phyloP scores from a whole-genome alignment of 176 grass and related monocot genomes.

The Rhynchospora pubera region DNA sequence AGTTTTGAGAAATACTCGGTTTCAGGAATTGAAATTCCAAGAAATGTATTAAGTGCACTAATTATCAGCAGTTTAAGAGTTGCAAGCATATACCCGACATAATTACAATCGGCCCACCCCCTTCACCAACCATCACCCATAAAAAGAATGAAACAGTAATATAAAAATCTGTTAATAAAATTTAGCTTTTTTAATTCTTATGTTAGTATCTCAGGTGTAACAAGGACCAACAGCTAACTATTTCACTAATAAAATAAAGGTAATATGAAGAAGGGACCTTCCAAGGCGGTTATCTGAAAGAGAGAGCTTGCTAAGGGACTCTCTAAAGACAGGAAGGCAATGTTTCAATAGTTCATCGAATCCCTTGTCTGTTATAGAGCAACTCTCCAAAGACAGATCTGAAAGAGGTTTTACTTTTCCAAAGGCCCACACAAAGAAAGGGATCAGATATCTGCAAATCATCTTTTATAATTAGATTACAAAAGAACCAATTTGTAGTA shows the following conservation, averaged over 20 bases:
- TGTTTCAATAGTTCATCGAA: slow-evolving; percentile 52
- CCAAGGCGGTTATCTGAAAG: slow-evolving; percentile 76
- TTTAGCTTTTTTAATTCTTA: background rate
- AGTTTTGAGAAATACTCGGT: background rate
- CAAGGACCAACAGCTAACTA: background rate
- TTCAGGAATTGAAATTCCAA: background rate
- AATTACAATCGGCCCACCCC: background rate
- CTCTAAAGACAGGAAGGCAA: slow-evolving; percentile 38
- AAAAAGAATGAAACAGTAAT: background rate
- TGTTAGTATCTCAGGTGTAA: no score
- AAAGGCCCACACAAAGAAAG: slow-evolving; percentile 54
- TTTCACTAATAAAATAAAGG: background rate
- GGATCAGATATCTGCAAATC: slow-evolving; percentile 54
- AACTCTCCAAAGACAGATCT: slow-evolving; percentile 56
- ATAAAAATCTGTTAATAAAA: background rate
- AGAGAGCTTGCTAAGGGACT: slow-evolving; percentile 59
- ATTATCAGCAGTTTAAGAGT: background rate
- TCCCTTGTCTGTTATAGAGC: slow-evolving; percentile 44
- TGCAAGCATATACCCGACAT: background rate
- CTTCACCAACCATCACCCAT: no score
- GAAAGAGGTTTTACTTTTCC: slow-evolving; percentile 51
- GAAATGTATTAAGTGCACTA: background rate
- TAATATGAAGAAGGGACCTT: slow-evolving; percentile 33
- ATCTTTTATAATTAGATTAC: background rate
- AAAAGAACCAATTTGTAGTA: slow-evolving; percentile 2